Conservation (phyloP, 306 rosid species). For the Boehmeria nivea region DNA sequence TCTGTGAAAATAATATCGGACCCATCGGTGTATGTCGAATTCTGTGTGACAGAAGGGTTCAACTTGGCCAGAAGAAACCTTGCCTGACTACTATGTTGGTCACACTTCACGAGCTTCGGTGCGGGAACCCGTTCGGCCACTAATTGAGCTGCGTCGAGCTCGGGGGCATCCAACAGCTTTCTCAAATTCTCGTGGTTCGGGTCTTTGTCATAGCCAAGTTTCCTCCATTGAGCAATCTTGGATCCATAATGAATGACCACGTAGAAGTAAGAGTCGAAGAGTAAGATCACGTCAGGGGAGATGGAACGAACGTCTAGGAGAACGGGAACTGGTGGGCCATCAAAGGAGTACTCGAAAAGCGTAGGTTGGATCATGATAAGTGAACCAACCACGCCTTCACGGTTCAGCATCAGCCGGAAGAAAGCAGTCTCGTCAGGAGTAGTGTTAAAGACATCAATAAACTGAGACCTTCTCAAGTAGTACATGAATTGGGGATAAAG, state of each 20-base stretch:
- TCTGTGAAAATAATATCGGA: slow-evolving; percentile 79
- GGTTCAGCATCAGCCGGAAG: slow-evolving; percentile 70
- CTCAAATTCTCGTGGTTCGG: slow-evolving; percentile 74
- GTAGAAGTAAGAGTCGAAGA: slow-evolving; percentile 78
- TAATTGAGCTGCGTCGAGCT: slow-evolving; percentile 68
- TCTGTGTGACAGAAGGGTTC: slow-evolving; percentile 88
- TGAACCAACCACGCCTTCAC: slow-evolving; percentile 80
- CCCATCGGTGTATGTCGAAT: slow-evolving; percentile 65
- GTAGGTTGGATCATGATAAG: slow-evolving; percentile 94
- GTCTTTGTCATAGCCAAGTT: slow-evolving; percentile 76
- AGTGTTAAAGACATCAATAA: slow-evolving; percentile 71
- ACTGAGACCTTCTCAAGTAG: slow-evolving; percentile 82
- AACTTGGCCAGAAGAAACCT: slow-evolving; percentile 92
- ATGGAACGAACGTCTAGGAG: slow-evolving; percentile 76
- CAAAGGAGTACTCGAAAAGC: slow-evolving; percentile 76
- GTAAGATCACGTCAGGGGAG: slow-evolving; percentile 70
- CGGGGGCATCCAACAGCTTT: slow-evolving; percentile 80
- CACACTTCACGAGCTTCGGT: slow-evolving; percentile 73
- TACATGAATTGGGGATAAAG: slow-evolving; percentile 89
- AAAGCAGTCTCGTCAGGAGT: slow-evolving; percentile 88
- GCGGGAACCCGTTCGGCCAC: slow-evolving; percentile 65
- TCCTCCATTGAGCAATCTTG: slow-evolving; percentile 77
- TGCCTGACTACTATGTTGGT: slow-evolving; percentile 86
- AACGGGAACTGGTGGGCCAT: slow-evolving; percentile 84
- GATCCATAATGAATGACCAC: slow-evolving; percentile 87